Percentiles rank a stretch among this genome's conserved stretches.
phyloP scores from a whole-genome alignment of 202 grass and related monocot genomes.

The Schoenoplectus tabernaemontani region DNA sequence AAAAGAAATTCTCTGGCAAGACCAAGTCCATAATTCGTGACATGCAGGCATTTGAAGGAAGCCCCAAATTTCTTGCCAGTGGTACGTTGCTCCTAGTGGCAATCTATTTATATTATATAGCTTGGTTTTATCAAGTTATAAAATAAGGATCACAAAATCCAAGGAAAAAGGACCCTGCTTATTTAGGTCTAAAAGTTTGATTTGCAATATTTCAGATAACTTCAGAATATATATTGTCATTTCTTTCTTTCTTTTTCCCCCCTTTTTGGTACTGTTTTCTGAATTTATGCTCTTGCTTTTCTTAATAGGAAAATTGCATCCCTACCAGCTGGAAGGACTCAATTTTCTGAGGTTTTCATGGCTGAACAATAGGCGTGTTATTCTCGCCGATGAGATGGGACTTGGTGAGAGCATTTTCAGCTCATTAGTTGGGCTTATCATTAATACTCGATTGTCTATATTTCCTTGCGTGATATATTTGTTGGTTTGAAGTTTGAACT shows the following conservation, averaged over 20 bases:
- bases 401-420: constrained; percentile 63
- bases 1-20: constrained; percentile 48
- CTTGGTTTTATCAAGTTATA: constrained; percentile 2
- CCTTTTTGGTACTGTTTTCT: constrained; percentile 13
- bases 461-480: constrained; percentile 28
- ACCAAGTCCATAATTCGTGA: constrained; percentile 34
- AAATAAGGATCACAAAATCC: neutral
- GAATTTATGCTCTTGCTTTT: constrained; percentile 33
- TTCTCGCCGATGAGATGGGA: constrained; percentile 98
- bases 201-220: constrained; percentile 24
- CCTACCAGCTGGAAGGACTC: constrained; percentile 94
- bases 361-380: constrained; percentile 70
- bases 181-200: neutral
- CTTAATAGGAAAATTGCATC: constrained; percentile 71
- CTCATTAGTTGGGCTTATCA: neutral
- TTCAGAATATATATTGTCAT: constrained; percentile 20
- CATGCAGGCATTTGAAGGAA: constrained; percentile 41
- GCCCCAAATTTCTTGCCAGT: constrained; percentile 65
- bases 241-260: constrained; percentile 4
- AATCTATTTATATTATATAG: neutral
- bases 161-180: neutral
- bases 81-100: constrained; percentile 33
- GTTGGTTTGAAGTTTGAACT: constrained; percentile 4
- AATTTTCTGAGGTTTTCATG: constrained; percentile 96
- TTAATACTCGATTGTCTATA: neutral